These are phyloP conservation scores for Saccharomyces kudriavzevii DNA, from an alignment of 805 yeast genomes.

Conservation along the genomic window DNA sequence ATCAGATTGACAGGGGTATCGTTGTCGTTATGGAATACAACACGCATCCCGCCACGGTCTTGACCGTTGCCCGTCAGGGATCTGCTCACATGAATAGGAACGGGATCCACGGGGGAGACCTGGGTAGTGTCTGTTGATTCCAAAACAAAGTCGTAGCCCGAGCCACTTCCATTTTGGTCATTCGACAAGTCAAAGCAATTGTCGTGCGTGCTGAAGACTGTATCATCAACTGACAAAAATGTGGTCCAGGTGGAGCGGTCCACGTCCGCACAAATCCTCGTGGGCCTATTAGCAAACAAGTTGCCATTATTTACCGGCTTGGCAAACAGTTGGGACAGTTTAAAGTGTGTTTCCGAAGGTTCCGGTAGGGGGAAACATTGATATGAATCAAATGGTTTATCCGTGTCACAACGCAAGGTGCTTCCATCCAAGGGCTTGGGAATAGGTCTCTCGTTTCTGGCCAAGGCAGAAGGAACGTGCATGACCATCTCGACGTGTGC, in stretches of 20 bases:
- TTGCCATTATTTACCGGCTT: constrained; percentile 56
- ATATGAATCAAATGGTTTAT: constrained; percentile 51
- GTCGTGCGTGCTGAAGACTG: constrained; percentile 26
- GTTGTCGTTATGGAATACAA: constrained; percentile 65
- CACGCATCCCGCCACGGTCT: constrained; percentile 82
- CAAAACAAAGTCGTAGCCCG: constrained; percentile 25
- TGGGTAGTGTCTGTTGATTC: constrained; percentile 39
- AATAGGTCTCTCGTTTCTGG: constrained; percentile 56
- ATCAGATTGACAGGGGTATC: constrained; percentile 41
- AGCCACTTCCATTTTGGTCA: constrained; percentile 4
- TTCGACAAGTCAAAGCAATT: constrained; percentile 33
- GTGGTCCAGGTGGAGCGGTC: constrained; percentile 41
- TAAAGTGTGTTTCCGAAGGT: constrained; percentile 39
- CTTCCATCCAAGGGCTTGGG: constrained; percentile 73
- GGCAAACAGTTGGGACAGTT: constrained; percentile 63
- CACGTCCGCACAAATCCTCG: constrained; percentile 35
- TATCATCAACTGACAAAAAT: constrained; percentile 24
- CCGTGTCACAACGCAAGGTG: constrained; percentile 62
- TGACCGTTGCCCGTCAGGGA: constrained; percentile 88
- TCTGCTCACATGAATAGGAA: constrained; percentile 70
- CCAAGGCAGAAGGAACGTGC: constrained; percentile 59
- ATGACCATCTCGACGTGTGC: constrained; percentile 67
- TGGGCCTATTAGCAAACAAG: constrained; percentile 39
- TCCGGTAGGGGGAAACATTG: constrained; percentile 75
- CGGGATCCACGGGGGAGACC: constrained; percentile 35